Base-by-base conservation (phyloP, 140 eudicot species). In the Oenanthe javanica region DNA sequence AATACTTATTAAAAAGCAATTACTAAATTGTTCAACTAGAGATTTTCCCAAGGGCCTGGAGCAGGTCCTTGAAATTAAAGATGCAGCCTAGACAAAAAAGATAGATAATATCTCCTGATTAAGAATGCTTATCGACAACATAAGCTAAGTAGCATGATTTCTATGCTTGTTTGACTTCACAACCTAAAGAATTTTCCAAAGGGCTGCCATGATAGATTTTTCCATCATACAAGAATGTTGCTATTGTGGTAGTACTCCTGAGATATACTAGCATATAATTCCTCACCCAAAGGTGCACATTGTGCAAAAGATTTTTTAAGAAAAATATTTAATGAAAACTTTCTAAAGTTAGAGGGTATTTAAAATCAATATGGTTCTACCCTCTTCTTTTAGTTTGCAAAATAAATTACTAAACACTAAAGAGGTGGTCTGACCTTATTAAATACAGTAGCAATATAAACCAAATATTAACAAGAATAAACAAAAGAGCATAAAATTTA, bases 401-500 rank as follows among this genome's bases (percentile, higher is more conserved):
- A 71, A 1, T 40, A 3, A 40, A 71, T 36, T 42, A 40, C 45
- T 43, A 9, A 67, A 19, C 21, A 67, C 42, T 36, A 4, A 16
- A 71, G 25, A 71, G 5, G 48, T 71, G 76, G 31, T 71, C 76
- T 5, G 51, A 36, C 13, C 23, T 36, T 5, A 18, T 42, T 36
- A 38, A 71, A 36, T 42, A 71, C 16, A 43, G 14, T 16, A 40
- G 18, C 16, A 1, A 16, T 71, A 42, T 13, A 71, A 38, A 18
- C 2, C 42, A 10, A 42, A 1, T 38, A 42, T 42, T 42, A 13
- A 46, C 19, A 21, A 48, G 13, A 9, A 47, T 73, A 10, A 71
- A 74, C 69, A 31, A 79, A 38, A 76, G 21, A 45, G 46, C 75
- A 82, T 36, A 59, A 23, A 76, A 25, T 80, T 74, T n/a, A 45